Base-by-base conservation (phyloP, 208 protist genomes). In the Trypanosoma vivax region DNA sequence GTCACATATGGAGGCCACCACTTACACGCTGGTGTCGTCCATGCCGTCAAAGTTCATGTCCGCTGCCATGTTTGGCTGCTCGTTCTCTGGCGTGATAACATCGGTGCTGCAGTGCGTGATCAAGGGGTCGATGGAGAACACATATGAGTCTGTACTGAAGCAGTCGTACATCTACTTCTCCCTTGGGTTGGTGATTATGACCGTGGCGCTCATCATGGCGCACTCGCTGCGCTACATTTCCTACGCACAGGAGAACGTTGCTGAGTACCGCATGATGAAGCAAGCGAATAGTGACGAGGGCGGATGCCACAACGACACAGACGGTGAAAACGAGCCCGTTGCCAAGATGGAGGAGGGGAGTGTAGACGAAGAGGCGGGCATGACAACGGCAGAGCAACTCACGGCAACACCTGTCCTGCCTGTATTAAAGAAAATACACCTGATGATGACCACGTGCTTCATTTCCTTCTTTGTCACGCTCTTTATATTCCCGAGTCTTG, bases 121-220 rank as follows among this genome's bases (percentile, higher is more conserved):
- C 25, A 80, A 79, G 48, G 82, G 48, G 14, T 48, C 66, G 28
- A 87, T 92, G 80, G 28, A 67, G 2, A 53, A 70, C 45, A 68
- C 58, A 37, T 83, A 77, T 65, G 65, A 60, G 25, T 52, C 60
- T 2, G 58, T 80, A 10, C 49, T 52, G 33, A 64, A 50, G 18
- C 77, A 89, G 61, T 80, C 76, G 6, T 56, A 77, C 35, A 75
- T 94, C 19, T 94, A 91, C 65, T 94, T 91, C 43, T 74, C 60
- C 37, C 27, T 89, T 25, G 65, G 77, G 14, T 52, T 90, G 21
- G 63, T 51, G 9, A 86, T 88, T 57, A 79, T 94, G 59, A 53
- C 78, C 55, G 5, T 76, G 30, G 38, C 67, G 5, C 57, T 62
- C 14, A n/a, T 79, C 39, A 57, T 74, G 43, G 41, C 89, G 6